Base-by-base conservation (phyloP, 2,329 filamentous ascomycete genomes). In the Pseudocercospora cruenta region DNA sequence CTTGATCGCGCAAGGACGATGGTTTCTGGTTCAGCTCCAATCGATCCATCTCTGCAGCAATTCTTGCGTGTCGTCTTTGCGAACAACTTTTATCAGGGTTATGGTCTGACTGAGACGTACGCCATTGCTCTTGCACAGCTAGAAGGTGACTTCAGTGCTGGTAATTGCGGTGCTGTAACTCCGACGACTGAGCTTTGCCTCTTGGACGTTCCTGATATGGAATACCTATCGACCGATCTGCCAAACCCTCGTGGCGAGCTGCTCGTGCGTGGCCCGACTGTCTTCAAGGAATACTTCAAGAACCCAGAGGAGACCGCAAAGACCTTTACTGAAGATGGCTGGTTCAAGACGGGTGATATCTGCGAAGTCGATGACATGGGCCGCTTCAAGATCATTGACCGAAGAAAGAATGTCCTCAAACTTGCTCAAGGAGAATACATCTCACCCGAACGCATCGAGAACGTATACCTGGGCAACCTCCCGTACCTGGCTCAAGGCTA, bases 351-450 rank as follows among this genome's bases (percentile, higher is more conserved):
- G 0, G 95, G 95, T 63, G 95, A 99, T 75, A 94, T 99, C 71
- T 92, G 89, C 75, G 87, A 89, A 70, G 85, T 99, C 24, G 95
- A 99, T 79, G 88, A 89, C 71, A 80, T 91, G 76, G 95, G 95
- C 68, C 92, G 94, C 67, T 90, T 98, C 84, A 89, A 88, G 80
- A 96, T 99, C 80, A 90, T 99, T 74, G 95, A 99, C 80, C 93
- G 95, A 74, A 90, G 93, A 82, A 99, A 99, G 90, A 98, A 98
- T 81, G 92, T 99, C n/a, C 88, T 99, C 77, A 99, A 99, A 86
- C 88, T 99, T 63, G 90, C 94, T 0, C 95, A 99, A 80, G 95
- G 95, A 78, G 95, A 99, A 82, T 99, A 99, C 81, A 93, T 99
- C 75, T 97, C 94, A 1, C 95, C 95, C 14, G 95, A 99, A 82